phyloP scores from a whole-genome alignment of 169 alveolate species.

The Condylostoma magnum region DNA sequence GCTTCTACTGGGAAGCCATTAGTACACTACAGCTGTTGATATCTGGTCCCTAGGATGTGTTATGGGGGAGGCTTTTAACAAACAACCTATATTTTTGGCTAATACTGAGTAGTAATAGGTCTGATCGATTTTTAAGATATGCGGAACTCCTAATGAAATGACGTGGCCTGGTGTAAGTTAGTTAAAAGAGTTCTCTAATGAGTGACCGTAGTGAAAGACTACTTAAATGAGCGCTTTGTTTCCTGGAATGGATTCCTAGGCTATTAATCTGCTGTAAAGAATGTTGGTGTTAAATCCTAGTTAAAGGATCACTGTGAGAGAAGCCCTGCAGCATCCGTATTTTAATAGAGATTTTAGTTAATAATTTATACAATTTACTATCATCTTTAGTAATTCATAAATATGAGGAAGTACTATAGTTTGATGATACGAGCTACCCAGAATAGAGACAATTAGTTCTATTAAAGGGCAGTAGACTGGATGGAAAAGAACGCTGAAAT shows the following conservation, averaged over 20 bases:
- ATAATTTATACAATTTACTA: no score
- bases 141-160: constrained; percentile 78
- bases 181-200: constrained; percentile 32
- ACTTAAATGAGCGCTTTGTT: background rate
- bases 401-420: no score
- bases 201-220: background rate
- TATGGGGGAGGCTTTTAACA: constrained; percentile 66
- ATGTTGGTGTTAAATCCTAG: constrained; percentile 38
- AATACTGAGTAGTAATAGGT: constrained; percentile 57
- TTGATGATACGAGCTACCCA: no score
- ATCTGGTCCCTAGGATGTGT: constrained; percentile 87
- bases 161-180: constrained; percentile 66
- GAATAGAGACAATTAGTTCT: no score
- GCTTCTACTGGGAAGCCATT: constrained; percentile 62
- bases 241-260: constrained; percentile 35
- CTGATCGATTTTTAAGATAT: constrained; percentile 57
- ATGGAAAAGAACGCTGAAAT: no score
- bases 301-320: constrained; percentile 40
- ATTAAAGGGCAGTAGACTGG: no score
- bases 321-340: constrained; percentile 45
- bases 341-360: no score
- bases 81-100: constrained; percentile 67
- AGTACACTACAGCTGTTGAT: constrained; percentile 69
- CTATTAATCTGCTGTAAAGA: constrained; percentile 40
- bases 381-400: no score